A percentile compares a stretch with the other conserved stretches of the same genome.
These are phyloP conservation scores for Trichocomaceae sp. DNA, from an alignment of 2,329 filamentous ascomycete species.

Conservation along the genomic window DNA sequence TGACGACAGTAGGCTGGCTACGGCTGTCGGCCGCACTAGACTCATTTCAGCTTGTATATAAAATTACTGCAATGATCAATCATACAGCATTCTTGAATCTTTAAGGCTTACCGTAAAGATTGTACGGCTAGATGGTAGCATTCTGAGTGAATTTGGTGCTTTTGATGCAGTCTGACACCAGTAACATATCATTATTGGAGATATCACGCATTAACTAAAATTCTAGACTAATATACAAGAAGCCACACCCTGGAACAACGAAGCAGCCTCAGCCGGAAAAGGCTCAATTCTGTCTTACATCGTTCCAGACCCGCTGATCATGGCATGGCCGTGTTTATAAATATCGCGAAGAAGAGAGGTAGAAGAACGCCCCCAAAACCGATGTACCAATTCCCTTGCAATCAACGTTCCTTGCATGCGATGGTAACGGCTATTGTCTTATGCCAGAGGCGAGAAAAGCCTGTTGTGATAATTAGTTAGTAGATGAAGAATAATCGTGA, in stretches of 20 bases:
- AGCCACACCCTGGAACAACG: background rate
- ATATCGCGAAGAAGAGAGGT: background rate
- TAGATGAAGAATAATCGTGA: background rate
- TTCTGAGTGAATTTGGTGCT: background rate
- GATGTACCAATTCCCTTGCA: background rate
- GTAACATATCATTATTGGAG: background rate
- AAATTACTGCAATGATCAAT: too few relatives aligned
- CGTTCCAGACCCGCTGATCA: background rate
- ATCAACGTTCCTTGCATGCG: background rate
- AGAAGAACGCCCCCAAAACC: background rate
- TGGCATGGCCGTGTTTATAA: background rate
- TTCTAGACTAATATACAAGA: slow-evolving; percentile 2
- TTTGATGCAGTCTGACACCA: background rate
- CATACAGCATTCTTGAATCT: too few relatives aligned
- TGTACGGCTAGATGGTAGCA: background rate
- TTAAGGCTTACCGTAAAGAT: background rate
- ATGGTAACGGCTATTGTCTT: slow-evolving; percentile 13
- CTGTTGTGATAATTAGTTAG: slow-evolving; percentile 22
- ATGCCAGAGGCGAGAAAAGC: slow-evolving; percentile 40
- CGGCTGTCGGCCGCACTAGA: too few relatives aligned
- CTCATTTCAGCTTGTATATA: too few relatives aligned
- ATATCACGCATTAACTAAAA: background rate
- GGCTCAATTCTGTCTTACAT: background rate
- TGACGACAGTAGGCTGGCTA: too few relatives aligned
- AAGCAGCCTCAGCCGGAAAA: background rate